Evolutionary conservation across 257 asterid species (phyloP).

Genomic region (Capsicum baccatum): DNA sequence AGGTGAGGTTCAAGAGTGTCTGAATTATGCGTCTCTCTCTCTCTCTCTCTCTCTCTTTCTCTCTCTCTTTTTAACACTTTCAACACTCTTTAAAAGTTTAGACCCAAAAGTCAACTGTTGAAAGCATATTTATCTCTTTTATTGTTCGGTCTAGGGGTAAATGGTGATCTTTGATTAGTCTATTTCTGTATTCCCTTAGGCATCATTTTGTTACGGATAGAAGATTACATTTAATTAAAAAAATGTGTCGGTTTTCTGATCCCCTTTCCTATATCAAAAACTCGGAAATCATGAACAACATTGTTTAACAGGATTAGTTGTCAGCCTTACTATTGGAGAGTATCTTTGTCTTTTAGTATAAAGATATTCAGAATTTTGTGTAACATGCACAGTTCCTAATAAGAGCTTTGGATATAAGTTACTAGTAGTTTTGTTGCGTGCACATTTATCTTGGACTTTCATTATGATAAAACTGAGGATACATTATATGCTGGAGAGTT

Average conservation of each 20-base stretch:
- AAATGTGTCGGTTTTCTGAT: background rate
- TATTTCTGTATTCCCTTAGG: background rate
- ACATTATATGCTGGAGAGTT: background rate
- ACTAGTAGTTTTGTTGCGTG: background rate
- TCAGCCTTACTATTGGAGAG: background rate
- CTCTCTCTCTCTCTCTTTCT: too few species aligned
- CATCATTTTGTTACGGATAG: slow-evolving; percentile 17
- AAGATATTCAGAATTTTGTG: background rate
- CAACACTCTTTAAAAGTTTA: slow-evolving; percentile 17
- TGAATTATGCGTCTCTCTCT: background rate
- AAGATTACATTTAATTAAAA: background rate
- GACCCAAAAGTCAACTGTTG: background rate
- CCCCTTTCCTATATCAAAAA: background rate
- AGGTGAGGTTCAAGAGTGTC: background rate
- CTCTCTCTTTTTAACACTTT: background rate
- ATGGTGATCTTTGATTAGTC: background rate
- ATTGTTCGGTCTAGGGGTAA: slow-evolving; percentile 16
- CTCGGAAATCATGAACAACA: background rate
- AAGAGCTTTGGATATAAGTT: slow-evolving; percentile 17
- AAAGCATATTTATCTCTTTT: background rate
- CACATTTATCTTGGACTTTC: slow-evolving; percentile 20
- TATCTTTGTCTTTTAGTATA: background rate
- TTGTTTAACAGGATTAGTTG: background rate
- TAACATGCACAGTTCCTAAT: background rate
- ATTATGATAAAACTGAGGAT: background rate